Conservation (phyloP, 805 yeast species). For the Cyberlindnera bimundalis region DNA sequence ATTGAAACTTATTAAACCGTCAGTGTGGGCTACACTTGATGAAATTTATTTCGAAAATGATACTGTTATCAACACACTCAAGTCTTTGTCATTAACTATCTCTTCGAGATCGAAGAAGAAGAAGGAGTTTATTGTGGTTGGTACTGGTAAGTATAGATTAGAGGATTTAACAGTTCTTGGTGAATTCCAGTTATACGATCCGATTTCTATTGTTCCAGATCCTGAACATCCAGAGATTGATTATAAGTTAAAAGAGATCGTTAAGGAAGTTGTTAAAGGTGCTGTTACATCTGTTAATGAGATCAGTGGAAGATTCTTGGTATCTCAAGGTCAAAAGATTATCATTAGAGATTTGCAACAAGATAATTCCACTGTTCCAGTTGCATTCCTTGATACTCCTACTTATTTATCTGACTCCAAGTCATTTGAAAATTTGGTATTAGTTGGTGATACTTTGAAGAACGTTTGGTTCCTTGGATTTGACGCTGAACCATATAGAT, state of each 20-base stretch:
- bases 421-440: slow-evolving; percentile 75
- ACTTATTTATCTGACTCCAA: slow-evolving; percentile 77
- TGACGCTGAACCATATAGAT: slow-evolving; percentile 91
- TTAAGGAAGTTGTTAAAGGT: slow-evolving; percentile 74
- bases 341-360: slow-evolving; percentile 81
- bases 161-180: slow-evolving; percentile 86
- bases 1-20: slow-evolving; percentile 65
- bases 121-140: slow-evolving; percentile 72
- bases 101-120: slow-evolving; percentile 39
- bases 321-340: slow-evolving; percentile 79
- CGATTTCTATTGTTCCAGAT: slow-evolving; percentile 83
- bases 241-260: slow-evolving; percentile 69
- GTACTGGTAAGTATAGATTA: slow-evolving; percentile 68
- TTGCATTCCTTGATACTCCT: slow-evolving; percentile 88
- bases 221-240: slow-evolving; percentile 83
- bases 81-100: slow-evolving; percentile 34
- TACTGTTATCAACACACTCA: slow-evolving; percentile 46
- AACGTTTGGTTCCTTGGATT: slow-evolving; percentile 82
- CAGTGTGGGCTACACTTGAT: slow-evolving; percentile 72
- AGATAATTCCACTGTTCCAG: slow-evolving; percentile 84
- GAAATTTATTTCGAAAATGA: slow-evolving; percentile 60
- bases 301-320: slow-evolving; percentile 77
- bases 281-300: slow-evolving; percentile 77
- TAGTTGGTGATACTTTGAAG: slow-evolving; percentile 77
- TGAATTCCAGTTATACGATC: slow-evolving; percentile 65